Conservation (phyloP, 2,329 filamentous ascomycete species). For the Cladosporium sphaerospermum region DNA sequence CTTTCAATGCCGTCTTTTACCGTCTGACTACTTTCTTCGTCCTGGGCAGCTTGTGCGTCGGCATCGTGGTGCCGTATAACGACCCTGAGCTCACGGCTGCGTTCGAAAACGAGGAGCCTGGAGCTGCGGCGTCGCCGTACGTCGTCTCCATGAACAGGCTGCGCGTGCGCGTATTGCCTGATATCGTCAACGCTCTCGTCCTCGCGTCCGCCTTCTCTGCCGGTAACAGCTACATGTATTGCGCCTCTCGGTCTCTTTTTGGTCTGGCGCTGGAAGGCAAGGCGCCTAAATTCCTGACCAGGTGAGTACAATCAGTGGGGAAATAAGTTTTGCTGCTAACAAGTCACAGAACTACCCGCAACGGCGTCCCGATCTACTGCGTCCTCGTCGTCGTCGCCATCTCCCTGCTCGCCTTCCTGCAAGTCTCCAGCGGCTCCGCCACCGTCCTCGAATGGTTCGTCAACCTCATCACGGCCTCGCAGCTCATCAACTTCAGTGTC, state of each 20-base stretch:
- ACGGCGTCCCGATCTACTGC: slow-evolving; percentile 69
- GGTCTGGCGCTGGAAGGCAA: slow-evolving; percentile 57
- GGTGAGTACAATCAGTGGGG: neutral
- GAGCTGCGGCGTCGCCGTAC: slow-evolving; percentile 61
- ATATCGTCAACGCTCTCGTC: slow-evolving; percentile 67
- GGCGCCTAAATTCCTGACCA: slow-evolving; percentile 32
- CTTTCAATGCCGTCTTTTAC: slow-evolving; percentile 74
- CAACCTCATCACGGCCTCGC: slow-evolving; percentile 64
- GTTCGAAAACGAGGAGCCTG: slow-evolving; percentile 50
- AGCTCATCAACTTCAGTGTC: slow-evolving; percentile 64
- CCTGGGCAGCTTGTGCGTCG: slow-evolving; percentile 64
- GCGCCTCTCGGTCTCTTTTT: slow-evolving; percentile 60
- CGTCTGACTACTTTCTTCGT: slow-evolving; percentile 71
- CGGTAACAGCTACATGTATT: slow-evolving; percentile 62
- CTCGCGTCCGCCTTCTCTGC: slow-evolving; percentile 62
- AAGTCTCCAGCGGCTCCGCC: slow-evolving; percentile 59
- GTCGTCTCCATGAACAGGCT: slow-evolving; percentile 64
- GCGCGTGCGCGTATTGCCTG: slow-evolving; percentile 56
- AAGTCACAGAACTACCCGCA: slow-evolving; percentile 52
- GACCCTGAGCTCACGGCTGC: slow-evolving; percentile 56
- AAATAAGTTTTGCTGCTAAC: neutral
- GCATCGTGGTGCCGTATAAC: slow-evolving; percentile 65
- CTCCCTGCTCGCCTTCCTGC: slow-evolving; percentile 64
- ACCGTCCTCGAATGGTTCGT: slow-evolving; percentile 68
- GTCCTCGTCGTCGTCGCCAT: slow-evolving; percentile 60